phyloP scores from a whole-genome alignment of 176 grass and related monocot genomes.

The Sorghum bicolor region DNA sequence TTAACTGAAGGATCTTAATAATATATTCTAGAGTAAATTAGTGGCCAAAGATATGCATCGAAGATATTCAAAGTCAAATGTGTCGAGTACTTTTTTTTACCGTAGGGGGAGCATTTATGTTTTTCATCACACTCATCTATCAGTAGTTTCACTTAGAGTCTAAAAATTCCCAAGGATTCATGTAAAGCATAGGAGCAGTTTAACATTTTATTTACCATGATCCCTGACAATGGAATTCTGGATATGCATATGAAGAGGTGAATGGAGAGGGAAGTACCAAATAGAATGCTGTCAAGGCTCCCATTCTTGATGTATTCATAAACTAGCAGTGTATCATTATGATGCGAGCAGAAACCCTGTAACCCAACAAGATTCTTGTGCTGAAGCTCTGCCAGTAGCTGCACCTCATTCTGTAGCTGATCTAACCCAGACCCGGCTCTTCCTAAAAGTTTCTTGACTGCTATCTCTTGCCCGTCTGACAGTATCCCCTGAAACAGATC shows the following conservation, averaged over 20 bases:
- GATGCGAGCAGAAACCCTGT: constrained; percentile 37
- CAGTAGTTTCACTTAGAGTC: neutral
- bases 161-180: neutral
- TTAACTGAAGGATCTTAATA: neutral
- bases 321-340: constrained; percentile 34
- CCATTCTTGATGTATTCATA: constrained; percentile 36
- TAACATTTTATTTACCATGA: neutral
- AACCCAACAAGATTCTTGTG: constrained; percentile 57
- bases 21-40: neutral
- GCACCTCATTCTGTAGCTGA: constrained; percentile 45
- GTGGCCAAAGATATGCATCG: neutral
- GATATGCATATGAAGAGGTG: neutral
- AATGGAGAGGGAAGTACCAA: constrained; percentile 25
- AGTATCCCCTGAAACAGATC: constrained; percentile 40
- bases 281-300: constrained; percentile 42
- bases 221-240: neutral
- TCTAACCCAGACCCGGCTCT: constrained; percentile 18
- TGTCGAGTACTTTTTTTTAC: neutral
- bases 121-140: neutral
- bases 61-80: neutral
- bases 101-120: neutral
- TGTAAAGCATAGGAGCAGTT: neutral
- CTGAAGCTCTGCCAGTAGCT: constrained; percentile 41
- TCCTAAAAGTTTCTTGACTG: constrained; percentile 42
- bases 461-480: constrained; percentile 34